Base-by-base conservation (phyloP, 2,329 filamentous ascomycete species). In the Dryadomyces quercivorus region DNA sequence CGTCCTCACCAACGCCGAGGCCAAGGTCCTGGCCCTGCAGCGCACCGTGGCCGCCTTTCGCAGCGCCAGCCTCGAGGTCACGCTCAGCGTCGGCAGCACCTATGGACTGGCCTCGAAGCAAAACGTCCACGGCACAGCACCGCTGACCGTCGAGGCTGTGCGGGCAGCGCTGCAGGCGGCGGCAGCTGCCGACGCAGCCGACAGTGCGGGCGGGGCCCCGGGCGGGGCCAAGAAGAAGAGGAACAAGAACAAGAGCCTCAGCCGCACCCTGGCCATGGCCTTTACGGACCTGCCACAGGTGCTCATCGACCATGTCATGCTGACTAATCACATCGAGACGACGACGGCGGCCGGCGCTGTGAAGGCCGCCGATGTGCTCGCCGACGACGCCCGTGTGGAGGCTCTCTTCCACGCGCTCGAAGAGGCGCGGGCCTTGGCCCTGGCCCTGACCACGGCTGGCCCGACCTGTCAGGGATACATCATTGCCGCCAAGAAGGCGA, bases 201-300 rank as follows among this genome's bases (percentile, higher is more conserved):
- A 69, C 60, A 52, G 63, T 20, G 40, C 38, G 9, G 36, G 34
- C 2, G 36, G 26, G 21, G 5, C 44, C 3, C 16, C 21, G 60
- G n/a, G 50, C 10, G 43, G 51, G 9, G 51, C 48, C 12, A 51
- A 61, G 13, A 92, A 90, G 67, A 84, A 85, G 58, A 81, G 81
- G 56, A 86, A 83, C 72, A 82, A 80, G 62, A 92, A 89, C 86
- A 92, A 67, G 82, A 84, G 54, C 48, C 64, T 97, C 59, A 81
- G 89, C 55, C 91, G 86, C 67, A 85, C 88, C 3, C 70, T 98
- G 52, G 88, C 89, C 0, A 79, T 86, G 13, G 88, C 86, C 1
- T 92, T 97, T 54, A 88, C 86, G 0, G 93, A 98, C 65, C 82
- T 92, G 54, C 90, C 93, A 1, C 91, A 93, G 0, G 81, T 93